phyloP scores from a whole-genome alignment of 805 yeast genomes.

The Gaillardinia entomophila region DNA sequence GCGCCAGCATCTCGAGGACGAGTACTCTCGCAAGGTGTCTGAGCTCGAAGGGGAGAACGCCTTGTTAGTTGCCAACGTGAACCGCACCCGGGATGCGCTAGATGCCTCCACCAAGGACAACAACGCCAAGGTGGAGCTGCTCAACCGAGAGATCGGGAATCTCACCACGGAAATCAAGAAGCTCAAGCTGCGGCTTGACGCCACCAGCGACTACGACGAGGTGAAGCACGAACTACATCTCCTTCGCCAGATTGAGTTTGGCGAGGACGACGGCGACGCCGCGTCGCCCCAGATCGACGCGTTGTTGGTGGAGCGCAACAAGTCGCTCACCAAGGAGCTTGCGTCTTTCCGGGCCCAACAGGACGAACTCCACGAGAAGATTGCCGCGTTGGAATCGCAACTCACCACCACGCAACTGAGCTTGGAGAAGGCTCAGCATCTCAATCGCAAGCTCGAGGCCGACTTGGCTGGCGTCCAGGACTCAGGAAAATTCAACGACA shows the following conservation, averaged over 20 bases:
- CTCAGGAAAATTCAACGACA: conserved; percentile 48
- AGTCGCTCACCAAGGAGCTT: conserved; percentile 63
- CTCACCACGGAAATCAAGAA: conserved; percentile 44
- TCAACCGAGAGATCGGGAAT: conserved; percentile 42
- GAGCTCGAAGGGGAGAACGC: conserved; percentile 70
- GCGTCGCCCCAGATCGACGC: conserved; percentile 41
- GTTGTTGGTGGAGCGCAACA: conserved; percentile 65
- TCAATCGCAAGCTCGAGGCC: conserved; percentile 62
- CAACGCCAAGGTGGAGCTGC: conserved; percentile 28
- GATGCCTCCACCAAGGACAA: conserved; percentile 15
- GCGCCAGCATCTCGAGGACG: conserved; percentile 33
- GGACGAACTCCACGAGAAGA: conserved; percentile 37
- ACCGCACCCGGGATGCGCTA: conserved; percentile 37
- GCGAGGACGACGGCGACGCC: conserved; percentile 35
- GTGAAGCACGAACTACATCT: conserved; percentile 70
- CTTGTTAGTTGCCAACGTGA: conserved; percentile 51
- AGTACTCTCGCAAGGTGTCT: conserved; percentile 39
- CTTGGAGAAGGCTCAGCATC: conserved; percentile 33
- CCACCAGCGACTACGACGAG: conserved; percentile 71
- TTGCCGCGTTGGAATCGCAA: conserved; percentile 34
- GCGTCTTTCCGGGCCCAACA: conserved; percentile 60
- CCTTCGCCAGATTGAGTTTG: conserved; percentile 71
- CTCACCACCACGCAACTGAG: conserved; percentile 30
- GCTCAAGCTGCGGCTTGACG: conserved; percentile 44
- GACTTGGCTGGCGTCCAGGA: conserved; percentile 63